Evolutionary conservation across 768 basidiomycete genomes (phyloP), one percentile per base, ranked within the genome.

Genomic region (Pleurotus tuber-regium): DNA sequence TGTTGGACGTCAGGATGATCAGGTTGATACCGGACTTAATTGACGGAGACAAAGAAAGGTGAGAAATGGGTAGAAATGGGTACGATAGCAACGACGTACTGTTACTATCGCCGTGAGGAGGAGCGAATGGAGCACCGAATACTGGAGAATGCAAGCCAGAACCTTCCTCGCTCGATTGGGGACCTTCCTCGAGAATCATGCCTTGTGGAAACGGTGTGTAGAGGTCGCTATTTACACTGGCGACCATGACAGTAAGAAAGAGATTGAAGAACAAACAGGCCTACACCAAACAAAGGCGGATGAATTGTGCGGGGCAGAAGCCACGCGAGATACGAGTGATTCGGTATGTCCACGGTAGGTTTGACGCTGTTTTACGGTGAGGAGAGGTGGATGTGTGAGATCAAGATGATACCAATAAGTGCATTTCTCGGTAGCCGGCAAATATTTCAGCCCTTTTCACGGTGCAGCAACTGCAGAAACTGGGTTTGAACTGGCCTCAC

Each of bases 101-200:
- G 73, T 61, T 63, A 61, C 70, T 76, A 76, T 78, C 75, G 55
- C 72, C 69, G 70, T 74, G 71, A 51, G 70, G 65, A 56, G 73
- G 65, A 65, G 74, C 70, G 58, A 71, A 76, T 23, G 71, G 70
- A 43, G 76, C 64, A 51, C 71, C 73, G 68, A 85, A 84, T 47
- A 82, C 76, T 58, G 88, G 87, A 2, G 87, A 88, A 60, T 87
- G 85, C 19, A 89, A 68, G 54, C 84, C 86, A 47, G 87, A 88
- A 62, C 84, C 81, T 61, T 87, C 87, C 63, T 88, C 86, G 65
- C 83, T 86, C 19, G 84, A 86, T 68, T 82, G 84, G 38, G 78
- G 76, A 31, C 83, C 79, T 61, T 87, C 85, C 63, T 87, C 87
- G 53, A 74, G 67, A 54, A 75, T 70, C 66, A 78, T 74, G 53